A percentile compares a stretch with the other conserved stretches of the same genome.
phyloP scores from a whole-genome alignment of 1,284 basidiomycete genomes.

The Filobasidium uniguttulatum region DNA sequence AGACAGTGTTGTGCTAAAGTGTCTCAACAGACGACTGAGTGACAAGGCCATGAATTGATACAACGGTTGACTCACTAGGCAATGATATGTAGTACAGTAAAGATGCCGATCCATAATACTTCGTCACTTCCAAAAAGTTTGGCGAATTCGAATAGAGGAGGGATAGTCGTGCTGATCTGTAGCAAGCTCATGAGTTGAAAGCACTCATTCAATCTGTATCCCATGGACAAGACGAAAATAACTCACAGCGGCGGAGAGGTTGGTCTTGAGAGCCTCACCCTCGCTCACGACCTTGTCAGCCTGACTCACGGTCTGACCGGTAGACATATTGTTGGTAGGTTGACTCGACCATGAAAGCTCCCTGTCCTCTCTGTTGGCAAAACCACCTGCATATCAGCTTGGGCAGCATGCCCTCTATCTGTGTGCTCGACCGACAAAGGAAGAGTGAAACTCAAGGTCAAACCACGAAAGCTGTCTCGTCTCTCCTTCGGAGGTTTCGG shows the following conservation, averaged over 20 bases:
- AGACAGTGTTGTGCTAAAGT: constrained; percentile 2
- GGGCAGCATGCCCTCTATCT: no score
- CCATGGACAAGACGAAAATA: not conserved
- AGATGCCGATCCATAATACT: constrained; percentile 7
- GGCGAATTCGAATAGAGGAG: constrained; percentile 8
- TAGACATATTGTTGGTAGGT: not conserved
- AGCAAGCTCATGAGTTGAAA: not conserved
- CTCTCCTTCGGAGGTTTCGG: no score
- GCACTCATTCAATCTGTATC: not conserved
- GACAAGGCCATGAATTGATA: not conserved
- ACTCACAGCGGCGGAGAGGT: not conserved
- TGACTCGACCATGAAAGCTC: no score
- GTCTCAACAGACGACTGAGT: not conserved
- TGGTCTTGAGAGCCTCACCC: not conserved
- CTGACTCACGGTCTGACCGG: not conserved
- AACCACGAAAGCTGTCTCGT: no score
- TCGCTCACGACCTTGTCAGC: not conserved
- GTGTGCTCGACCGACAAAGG: no score
- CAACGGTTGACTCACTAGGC: constrained; percentile 4
- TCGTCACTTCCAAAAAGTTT: constrained; percentile 8
- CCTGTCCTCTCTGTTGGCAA: no score
- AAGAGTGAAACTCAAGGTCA: no score
- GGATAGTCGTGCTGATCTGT: constrained; percentile 8
- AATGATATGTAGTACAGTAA: constrained; percentile 1
- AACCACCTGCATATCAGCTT: no score